Base-by-base conservation (phyloP, 345 rosid genomes). In the Diplotaxis tenuifolia region DNA sequence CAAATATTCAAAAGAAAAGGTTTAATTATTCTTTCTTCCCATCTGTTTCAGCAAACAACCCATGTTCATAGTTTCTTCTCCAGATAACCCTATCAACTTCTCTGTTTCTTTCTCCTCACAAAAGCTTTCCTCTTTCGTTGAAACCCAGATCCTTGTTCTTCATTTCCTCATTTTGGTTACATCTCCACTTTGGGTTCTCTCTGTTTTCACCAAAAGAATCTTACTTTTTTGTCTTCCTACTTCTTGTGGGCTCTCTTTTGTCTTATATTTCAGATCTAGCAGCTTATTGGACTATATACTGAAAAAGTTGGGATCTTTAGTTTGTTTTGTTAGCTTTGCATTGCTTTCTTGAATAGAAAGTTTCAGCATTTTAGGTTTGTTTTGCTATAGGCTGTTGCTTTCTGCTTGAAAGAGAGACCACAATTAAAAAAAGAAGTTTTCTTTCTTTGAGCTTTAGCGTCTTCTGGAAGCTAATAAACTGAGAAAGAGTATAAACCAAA, bases 21-120 rank as follows among this genome's bases (percentile, higher is more conserved):
- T 65, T 65, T 65, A 4, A 58, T 28, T 63, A 28, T 55, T 25
- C n/a, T 5, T 31, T 56, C 54, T 55, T 83, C 80, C 82, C 73
- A 76, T 78, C 79, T 80, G 81, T 80, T 83, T 81, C 81, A 83
- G 18, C 80, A 58, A 81, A 70, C 86, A 80, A 34, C 82, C 87
- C 88, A 84, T 86, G 86, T 84, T 87, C 84, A 32, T 77, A 7
- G 45, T 68, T 81, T 64, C 68, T 71, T 74, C 22, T 73, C 75
- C 70, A 71, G 82, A 81, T 81, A 80, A 75, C 71, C 72, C 72
- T 69, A 76, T 81, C 81, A 72, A 1, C 77, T 15, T 60, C 72
- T 68, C n/a, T 40, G 11, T n/a, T 70, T 53, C 68, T 65, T 36
- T 56, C 61, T 42, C 49, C 25, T 4, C 45, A 18, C 9, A 38